These are phyloP conservation scores for Sporothrix inflata DNA, from an alignment of 2,329 filamentous ascomycete genomes.

Conservation along the genomic window DNA sequence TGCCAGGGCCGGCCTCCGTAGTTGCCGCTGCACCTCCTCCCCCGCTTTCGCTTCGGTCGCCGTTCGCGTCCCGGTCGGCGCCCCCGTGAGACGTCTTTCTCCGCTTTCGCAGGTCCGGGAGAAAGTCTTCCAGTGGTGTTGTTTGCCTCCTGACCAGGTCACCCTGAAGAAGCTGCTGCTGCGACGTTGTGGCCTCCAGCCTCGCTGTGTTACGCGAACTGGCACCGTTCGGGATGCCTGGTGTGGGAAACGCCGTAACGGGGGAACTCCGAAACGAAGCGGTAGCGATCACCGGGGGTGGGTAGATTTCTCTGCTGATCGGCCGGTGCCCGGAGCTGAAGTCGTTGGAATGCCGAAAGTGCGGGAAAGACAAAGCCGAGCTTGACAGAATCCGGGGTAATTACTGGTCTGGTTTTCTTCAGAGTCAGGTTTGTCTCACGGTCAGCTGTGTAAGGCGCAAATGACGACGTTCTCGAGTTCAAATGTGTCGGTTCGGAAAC, in stretches of 20 bases:
- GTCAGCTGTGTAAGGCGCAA: not conserved
- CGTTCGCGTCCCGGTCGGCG: too few relatives aligned
- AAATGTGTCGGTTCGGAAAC: not conserved
- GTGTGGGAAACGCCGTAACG: too few relatives aligned
- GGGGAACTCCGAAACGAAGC: not conserved
- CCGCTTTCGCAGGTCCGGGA: not conserved
- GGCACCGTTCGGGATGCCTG: not conserved
- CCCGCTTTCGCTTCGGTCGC: not conserved
- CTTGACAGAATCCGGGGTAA: not conserved
- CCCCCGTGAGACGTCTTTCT: conserved; percentile 6
- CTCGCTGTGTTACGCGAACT: not conserved
- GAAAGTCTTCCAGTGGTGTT: not conserved
- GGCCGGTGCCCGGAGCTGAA: not conserved
- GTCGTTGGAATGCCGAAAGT: not conserved
- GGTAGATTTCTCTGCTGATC: not conserved
- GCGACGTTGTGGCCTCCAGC: conserved; percentile 9
- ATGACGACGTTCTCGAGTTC: not conserved
- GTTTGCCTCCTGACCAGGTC: not conserved
- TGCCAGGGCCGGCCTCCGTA: not conserved
- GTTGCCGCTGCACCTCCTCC: not conserved
- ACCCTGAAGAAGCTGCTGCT: not conserved
- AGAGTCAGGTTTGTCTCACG: not conserved
- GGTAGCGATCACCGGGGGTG: too few relatives aligned
- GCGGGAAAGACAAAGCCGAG: not conserved
- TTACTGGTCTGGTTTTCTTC: not conserved